Evolutionary conservation across 345 rosid genomes (phyloP).

Genomic region (Linum lewisii): DNA sequence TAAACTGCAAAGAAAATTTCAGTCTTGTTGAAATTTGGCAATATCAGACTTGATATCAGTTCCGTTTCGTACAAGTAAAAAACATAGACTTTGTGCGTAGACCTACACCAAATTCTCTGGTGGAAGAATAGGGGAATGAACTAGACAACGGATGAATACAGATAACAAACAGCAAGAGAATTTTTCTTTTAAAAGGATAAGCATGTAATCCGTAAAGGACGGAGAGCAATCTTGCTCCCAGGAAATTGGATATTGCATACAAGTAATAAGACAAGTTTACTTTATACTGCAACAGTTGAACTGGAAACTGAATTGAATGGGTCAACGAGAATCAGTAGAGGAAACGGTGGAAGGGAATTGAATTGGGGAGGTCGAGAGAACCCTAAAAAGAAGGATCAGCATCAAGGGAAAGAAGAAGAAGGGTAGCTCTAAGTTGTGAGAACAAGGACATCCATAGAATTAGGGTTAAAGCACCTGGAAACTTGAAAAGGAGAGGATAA

Average conservation of each 20-base stretch:
- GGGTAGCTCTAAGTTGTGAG: not conserved
- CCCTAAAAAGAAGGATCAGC: not conserved
- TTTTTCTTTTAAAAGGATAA: no score
- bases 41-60: no score
- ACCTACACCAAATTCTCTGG: no score
- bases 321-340: not conserved
- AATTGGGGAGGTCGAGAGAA: not conserved
- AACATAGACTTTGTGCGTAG: no score
- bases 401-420: not conserved
- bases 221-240: not conserved
- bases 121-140: not conserved
- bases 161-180: not conserved
- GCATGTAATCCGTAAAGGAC: not conserved
- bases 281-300: no score
- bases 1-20: no score
- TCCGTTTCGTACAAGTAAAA: no score
- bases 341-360: not conserved
- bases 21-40: not conserved
- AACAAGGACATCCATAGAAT: no score
- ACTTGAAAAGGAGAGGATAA: not conserved
- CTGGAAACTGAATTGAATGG: not conserved
- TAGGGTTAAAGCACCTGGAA: not conserved
- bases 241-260: not conserved
- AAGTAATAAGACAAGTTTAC: not conserved
- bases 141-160: not conserved